A percentile compares a stretch with the other conserved stretches of the same genome.
phyloP scores from a whole-genome alignment of 2,329 filamentous ascomycete genomes.

The Balansia obtecta region DNA sequence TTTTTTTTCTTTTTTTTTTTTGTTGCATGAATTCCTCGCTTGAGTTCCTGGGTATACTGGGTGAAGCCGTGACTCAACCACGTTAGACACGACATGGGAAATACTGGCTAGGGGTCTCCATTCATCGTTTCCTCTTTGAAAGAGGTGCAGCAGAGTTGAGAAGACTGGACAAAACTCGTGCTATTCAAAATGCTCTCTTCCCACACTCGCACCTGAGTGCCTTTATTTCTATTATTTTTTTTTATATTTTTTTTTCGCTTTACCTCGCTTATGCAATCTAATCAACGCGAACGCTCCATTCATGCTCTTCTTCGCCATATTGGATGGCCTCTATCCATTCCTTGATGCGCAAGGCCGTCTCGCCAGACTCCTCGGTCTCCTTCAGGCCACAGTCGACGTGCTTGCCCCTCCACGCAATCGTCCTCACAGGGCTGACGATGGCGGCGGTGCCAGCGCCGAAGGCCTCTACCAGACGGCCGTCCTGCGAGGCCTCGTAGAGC shows the following conservation, averaged over 20 bases:
- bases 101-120: too few relatives aligned
- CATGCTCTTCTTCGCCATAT: slow-evolving; percentile 85
- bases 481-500: slow-evolving; percentile 64
- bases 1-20: slow-evolving; percentile 6
- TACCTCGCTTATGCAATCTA: slow-evolving; percentile 1
- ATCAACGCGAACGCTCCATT: slow-evolving; percentile 61
- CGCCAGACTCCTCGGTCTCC: slow-evolving; percentile 74
- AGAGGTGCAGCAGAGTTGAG: neutral
- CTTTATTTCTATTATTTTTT: neutral
- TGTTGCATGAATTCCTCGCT: too few relatives aligned
- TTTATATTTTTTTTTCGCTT: too few relatives aligned
- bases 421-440: slow-evolving; percentile 80
- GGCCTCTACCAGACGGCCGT: slow-evolving; percentile 81
- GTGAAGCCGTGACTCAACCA: too few relatives aligned
- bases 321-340: slow-evolving; percentile 93
- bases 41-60: too few relatives aligned
- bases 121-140: too few relatives aligned
- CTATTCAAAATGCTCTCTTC: neutral
- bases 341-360: slow-evolving; percentile 79
- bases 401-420: slow-evolving; percentile 78
- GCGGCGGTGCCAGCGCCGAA: slow-evolving; percentile 92
- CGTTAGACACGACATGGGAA: too few relatives aligned
- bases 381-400: slow-evolving; percentile 72
- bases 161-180: neutral
- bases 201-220: neutral